Evolutionary conservation across 768 basidiomycete species (phyloP).

Genomic region (Panellus pusillus): DNA sequence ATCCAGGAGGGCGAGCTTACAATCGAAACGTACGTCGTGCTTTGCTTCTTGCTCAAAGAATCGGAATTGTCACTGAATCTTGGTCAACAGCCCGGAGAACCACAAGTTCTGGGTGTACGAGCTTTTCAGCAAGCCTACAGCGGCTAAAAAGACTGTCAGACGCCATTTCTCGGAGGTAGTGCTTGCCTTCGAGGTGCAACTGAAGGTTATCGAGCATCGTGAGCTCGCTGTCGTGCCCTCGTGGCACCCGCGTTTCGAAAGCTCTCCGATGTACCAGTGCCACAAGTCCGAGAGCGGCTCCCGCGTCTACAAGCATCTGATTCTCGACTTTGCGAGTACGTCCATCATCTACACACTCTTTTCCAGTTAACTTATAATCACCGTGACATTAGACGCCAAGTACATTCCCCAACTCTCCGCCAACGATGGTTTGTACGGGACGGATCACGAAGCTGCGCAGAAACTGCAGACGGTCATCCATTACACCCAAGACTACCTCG

Average conservation of each 20-base stretch:
- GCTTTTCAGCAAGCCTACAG: neutral
- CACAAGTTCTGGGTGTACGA: conserved; percentile 1
- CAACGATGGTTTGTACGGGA: neutral
- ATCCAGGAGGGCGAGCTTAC: conserved; percentile 2
- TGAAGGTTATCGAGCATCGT: conserved; percentile 2
- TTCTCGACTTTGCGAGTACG: neutral
- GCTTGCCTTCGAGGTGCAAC: conserved; percentile 2
- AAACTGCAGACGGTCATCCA: conserved; percentile 4
- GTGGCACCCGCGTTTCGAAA: neutral
- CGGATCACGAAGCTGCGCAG: conserved; percentile 1
- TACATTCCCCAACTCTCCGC: neutral
- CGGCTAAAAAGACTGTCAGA: neutral
- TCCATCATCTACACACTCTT: neutral
- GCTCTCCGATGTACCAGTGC: neutral
- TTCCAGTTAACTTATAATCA: neutral
- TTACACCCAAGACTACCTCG: neutral
- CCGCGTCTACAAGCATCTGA: neutral
- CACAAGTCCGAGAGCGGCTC: neutral
- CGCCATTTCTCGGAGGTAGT: neutral
- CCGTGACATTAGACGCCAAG: conserved; percentile 2
- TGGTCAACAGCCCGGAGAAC: neutral
- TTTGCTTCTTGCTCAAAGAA: neutral
- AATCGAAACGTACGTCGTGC: neutral
- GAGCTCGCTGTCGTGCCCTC: neutral
- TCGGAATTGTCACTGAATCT: neutral